These are phyloP conservation scores for Theileria equi DNA, from an alignment of 169 alveolate species.

Conservation along the genomic window DNA sequence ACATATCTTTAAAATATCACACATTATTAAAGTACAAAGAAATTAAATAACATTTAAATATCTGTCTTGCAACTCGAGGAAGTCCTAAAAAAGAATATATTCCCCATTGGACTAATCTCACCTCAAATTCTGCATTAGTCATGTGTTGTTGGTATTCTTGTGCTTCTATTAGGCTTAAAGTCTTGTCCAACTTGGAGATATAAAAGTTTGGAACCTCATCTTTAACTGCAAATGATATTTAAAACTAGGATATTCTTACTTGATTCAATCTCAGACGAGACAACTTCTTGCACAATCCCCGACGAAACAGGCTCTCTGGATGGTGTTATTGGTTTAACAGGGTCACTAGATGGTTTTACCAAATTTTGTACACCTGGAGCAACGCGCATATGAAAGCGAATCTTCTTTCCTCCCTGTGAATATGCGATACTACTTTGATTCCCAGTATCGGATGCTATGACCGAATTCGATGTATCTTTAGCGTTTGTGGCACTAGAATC, in stretches of 20 bases:
- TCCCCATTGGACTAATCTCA: background rate
- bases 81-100: slow-evolving; percentile 10
- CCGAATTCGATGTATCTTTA: background rate
- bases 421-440: slow-evolving; percentile 1
- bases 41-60: slow-evolving; percentile 50
- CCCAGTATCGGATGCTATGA: slow-evolving; percentile 16
- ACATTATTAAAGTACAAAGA: slow-evolving; percentile 21
- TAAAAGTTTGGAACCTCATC: slow-evolving; percentile 26
- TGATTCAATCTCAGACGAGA: background rate
- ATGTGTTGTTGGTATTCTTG: slow-evolving; percentile 60
- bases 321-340: background rate
- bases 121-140: slow-evolving; percentile 58
- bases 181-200: slow-evolving; percentile 16
- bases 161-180: slow-evolving; percentile 34
- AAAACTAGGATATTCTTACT: background rate
- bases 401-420: slow-evolving; percentile 27
- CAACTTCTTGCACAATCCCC: background rate
- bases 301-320: background rate
- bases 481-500: slow-evolving; percentile 19
- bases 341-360: background rate
- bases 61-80: slow-evolving; percentile 68
- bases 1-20: slow-evolving; percentile 3
- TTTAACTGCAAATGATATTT: background rate
- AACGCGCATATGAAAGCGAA: slow-evolving; percentile 51
- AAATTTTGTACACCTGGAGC: background rate